Evolutionary conservation across 371 early-diverging fungal genomes (phyloP), one percentile per base, ranked within the genome.

Genomic region (Nematocida sp.): DNA sequence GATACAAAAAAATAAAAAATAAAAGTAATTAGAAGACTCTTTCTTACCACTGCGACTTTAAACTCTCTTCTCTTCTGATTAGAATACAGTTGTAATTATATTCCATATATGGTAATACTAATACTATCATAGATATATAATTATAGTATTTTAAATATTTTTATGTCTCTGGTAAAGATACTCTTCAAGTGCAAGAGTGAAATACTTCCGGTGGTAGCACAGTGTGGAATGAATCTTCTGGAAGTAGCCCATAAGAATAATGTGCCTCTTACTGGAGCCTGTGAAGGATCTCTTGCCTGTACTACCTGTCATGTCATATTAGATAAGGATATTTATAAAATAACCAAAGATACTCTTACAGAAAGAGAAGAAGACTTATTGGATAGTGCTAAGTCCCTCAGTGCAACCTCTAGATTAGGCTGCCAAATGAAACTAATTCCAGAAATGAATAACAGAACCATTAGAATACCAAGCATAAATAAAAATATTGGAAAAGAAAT

Each of bases 281-380:
- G 98, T 83, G 98, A 97, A 83, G 95, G 92, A 23, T 93, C 77
- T 58, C 64, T 81, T 9, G 84, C 84, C 29, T 84, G 83, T 60
- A 81, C 83, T 32, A 81, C 83, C 61, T 85, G 97, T 83, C 99
- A 98, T 81, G 90, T 98, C 53, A 89, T 95, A 57, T 82, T 91
- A 62, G 92, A 91, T 2, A 88, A 87, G 19, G 84, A 88, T 35
- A 85, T 89, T 66, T 98, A 88, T 82, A 87, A 91, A 51, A 87
- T 86, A 76, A 84, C 95, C 65, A 88, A 88, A 55, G 93, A 92
- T 77, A 35, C 49, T 23, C 93, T 95, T 3, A 86, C 89, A 1
- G 96, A 96, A 77, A 94, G 95, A 81, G 99, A 98, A 77, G 92
- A 94, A 79, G 99, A 98, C 84, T 92, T 98, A 90, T 83, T 98